Percentiles rank a stretch among this genome's conserved stretches.
Conservation (phyloP, 306 rosid genomes). For the Rubus parviflorus region DNA sequence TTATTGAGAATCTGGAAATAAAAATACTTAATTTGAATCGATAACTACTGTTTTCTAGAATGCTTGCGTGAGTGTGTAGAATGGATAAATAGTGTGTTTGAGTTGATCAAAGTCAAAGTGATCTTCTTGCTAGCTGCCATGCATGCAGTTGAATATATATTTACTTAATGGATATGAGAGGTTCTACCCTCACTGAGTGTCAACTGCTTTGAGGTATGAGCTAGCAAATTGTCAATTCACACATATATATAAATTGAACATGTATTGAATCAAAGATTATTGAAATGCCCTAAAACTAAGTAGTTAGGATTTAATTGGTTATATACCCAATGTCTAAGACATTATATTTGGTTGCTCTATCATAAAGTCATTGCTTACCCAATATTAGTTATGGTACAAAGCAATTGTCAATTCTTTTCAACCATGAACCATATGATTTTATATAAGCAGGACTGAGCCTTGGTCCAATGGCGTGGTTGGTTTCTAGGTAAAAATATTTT, state of each 20-base stretch:
- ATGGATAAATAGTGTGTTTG: neutral
- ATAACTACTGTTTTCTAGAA: neutral
- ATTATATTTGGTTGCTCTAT: neutral
- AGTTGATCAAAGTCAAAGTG: neutral
- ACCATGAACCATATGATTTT: neutral
- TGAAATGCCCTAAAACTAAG: neutral
- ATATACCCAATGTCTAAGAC: neutral
- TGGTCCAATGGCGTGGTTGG: neutral
- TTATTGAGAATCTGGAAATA: too few relatives aligned
- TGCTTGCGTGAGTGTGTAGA: neutral
- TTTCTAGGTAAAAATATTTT: too few relatives aligned
- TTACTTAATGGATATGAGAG: neutral
- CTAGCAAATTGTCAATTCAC: neutral
- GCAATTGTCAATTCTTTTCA: neutral
- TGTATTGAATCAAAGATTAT: neutral
- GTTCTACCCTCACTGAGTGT: neutral
- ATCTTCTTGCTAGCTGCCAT: neutral
- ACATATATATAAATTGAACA: neutral
- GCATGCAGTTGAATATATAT: neutral
- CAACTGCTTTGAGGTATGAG: slow-evolving; percentile 3
- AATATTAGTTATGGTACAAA: neutral
- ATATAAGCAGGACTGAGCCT: neutral
- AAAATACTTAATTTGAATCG: neutral
- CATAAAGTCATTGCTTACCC: neutral
- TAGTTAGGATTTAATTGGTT: neutral